Evolutionary conservation across 1,139 yeast species (phyloP).

Genomic region (Zygoascus sp.): DNA sequence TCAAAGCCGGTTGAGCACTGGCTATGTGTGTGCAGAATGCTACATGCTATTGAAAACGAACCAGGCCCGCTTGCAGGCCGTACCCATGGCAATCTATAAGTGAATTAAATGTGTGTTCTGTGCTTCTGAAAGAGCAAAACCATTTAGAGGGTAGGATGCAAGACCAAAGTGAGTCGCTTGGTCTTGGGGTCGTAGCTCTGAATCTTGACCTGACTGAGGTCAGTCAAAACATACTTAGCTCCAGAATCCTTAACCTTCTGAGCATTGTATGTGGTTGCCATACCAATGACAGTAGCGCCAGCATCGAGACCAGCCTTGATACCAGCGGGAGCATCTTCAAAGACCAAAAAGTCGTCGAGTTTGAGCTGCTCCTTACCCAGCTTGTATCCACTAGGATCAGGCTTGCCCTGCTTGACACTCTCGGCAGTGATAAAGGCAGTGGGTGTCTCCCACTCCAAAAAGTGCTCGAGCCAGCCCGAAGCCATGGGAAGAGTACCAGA

Average conservation of each 20-base stretch:
- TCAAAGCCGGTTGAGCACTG: no score
- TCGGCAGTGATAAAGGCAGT: slow-evolving; percentile 76
- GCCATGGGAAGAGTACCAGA: slow-evolving; percentile 78
- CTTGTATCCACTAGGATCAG: slow-evolving; percentile 78
- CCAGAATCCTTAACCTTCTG: slow-evolving; percentile 68
- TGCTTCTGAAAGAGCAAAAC: no score
- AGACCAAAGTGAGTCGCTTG: slow-evolving; percentile 21
- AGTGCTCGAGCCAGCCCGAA: slow-evolving; percentile 63
- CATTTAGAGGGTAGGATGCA: slow-evolving; percentile 18
- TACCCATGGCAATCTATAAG: neutral
- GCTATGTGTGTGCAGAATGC: no score
- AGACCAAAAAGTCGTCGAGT: slow-evolving; percentile 54
- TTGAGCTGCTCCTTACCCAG: slow-evolving; percentile 59
- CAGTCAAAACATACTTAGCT: slow-evolving; percentile 75
- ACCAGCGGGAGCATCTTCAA: slow-evolving; percentile 89
- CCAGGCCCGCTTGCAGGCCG: neutral
- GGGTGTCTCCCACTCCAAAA: slow-evolving; percentile 60
- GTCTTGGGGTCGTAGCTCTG: slow-evolving; percentile 29
- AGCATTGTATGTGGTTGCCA: slow-evolving; percentile 73
- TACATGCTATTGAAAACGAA: neutral
- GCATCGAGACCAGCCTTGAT: slow-evolving; percentile 79
- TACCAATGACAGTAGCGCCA: slow-evolving; percentile 78
- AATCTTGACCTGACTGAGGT: slow-evolving; percentile 50
- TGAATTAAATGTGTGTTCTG: no score
- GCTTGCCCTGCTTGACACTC: slow-evolving; percentile 72